Percentiles rank a stretch among this genome's conserved stretches.
Conservation (phyloP, 2,329 filamentous ascomycete genomes). For the Plenodomus tracheiphilus region DNA sequence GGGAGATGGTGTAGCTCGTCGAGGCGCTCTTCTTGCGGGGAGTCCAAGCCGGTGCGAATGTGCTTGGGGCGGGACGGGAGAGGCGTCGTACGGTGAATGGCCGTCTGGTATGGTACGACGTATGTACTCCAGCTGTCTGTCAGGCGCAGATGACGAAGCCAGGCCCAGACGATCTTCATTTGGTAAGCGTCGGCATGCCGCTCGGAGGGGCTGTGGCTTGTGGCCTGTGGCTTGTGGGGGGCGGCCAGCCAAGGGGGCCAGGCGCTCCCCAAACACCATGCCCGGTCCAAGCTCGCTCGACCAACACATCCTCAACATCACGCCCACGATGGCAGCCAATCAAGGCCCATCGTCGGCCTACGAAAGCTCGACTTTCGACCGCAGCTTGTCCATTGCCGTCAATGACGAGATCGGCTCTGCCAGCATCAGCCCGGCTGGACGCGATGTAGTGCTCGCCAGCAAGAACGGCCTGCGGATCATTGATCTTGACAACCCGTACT, state of each 20-base stretch:
- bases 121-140: too few species aligned
- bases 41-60: too few species aligned
- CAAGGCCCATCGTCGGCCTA: slow-evolving; percentile 59
- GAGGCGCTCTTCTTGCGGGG: too few species aligned
- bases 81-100: too few species aligned
- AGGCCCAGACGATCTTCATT: neutral
- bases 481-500: slow-evolving; percentile 87
- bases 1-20: too few species aligned
- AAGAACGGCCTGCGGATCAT: slow-evolving; percentile 89
- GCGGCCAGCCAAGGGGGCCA: slow-evolving; percentile 3
- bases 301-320: neutral
- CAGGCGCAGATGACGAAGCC: slow-evolving; percentile 11
- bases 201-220: neutral
- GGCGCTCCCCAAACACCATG: neutral
- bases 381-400: slow-evolving; percentile 81
- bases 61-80: too few species aligned
- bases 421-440: slow-evolving; percentile 87
- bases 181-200: neutral
- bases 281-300: slow-evolving; percentile 8
- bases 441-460: slow-evolving; percentile 85
- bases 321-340: slow-evolving; percentile 23
- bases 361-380: slow-evolving; percentile 85
- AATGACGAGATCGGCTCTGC: slow-evolving; percentile 80
- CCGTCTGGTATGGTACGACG: too few species aligned
- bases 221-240: neutral